Conservation (phyloP, 805 yeast genomes). For the Brettanomyces sp. region DNA sequence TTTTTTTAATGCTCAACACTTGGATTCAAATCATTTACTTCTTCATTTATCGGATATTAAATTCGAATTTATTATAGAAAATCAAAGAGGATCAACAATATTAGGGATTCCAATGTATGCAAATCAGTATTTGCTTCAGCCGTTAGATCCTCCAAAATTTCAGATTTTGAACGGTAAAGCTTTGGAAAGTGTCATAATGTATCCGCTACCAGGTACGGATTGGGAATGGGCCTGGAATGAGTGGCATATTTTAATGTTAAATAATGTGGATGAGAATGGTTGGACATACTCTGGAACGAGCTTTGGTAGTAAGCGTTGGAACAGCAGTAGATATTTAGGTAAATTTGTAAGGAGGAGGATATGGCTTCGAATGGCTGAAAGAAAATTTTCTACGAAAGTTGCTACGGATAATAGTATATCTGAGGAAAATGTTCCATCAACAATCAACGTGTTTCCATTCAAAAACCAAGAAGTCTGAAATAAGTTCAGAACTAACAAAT, state of each 20-base stretch:
- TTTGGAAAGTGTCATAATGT: constrained; percentile 20
- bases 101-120: constrained; percentile 45
- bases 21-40: constrained; percentile 1
- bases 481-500: too few relatives aligned
- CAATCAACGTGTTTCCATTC: too few relatives aligned
- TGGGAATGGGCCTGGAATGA: constrained; percentile 51
- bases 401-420: too few relatives aligned
- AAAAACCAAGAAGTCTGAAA: too few relatives aligned
- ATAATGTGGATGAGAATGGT: constrained; percentile 51
- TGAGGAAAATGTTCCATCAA: too few relatives aligned
- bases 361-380: constrained; percentile 32
- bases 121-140: constrained; percentile 34
- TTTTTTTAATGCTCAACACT: constrained; percentile 7
- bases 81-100: constrained; percentile 43
- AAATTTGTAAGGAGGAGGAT: constrained; percentile 41
- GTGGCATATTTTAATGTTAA: constrained; percentile 46
- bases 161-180: constrained; percentile 35
- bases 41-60: constrained; percentile 2
- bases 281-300: constrained; percentile 40
- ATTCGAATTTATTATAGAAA: constrained; percentile 40
- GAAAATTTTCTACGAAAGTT: neutral
- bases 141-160: constrained; percentile 41
- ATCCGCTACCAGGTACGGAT: constrained; percentile 39
- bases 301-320: constrained; percentile 37
- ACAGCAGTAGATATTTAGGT: constrained; percentile 40